Base-by-base conservation (phyloP, 2,329 filamentous ascomycete genomes). In the Ascochyta koolunga region DNA sequence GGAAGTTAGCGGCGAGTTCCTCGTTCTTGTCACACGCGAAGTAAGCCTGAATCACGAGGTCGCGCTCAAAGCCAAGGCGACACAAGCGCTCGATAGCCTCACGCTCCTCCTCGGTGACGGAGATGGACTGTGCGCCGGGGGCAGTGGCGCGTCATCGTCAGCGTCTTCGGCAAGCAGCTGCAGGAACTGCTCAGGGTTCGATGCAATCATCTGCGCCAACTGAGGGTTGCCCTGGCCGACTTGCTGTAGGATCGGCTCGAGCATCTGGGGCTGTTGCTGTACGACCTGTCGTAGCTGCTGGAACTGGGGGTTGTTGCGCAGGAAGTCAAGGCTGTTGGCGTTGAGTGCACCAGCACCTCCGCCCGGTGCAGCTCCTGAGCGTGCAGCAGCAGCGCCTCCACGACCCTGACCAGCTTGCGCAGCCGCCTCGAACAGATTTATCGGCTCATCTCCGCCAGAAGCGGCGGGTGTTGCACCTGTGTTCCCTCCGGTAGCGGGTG, bases 11-110 rank as follows among this genome's bases (percentile, higher is more conserved):
- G 0, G 95, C 95, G 45, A 99, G 83, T 78, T 99, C 95, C 79
- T 99, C 95, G 76, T 99, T 98, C 85, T 98, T 99, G 78, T 99
- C 95, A 77, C 95, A 99, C 29, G 95, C 95, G 74, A 99, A 99
- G 79, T 98, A 99, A 22, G 95, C 95, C 79, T 99, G 93, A 64
- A 98, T 96, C 45, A 95, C 95, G 66, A 92, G 86, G 66, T 98
- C 92, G 56, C 93, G 88, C 67, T 93, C 87, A 74, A 99, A 99
- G 31, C 95, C 95, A 38, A 99, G 87, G 60, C 90, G 89, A 79
- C 91, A 96, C 71, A 99, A 82, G 74, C 95, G 86, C 80, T 99
- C 95, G 67, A 99, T 99, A 21, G 95, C 95, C 75, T 96, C 93
- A 55, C 93, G 87, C 81, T 99, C 95, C 74, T 98, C 95, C 74